Conservation (phyloP, 768 basidiomycete genomes). For the Tulasnella sp. region DNA sequence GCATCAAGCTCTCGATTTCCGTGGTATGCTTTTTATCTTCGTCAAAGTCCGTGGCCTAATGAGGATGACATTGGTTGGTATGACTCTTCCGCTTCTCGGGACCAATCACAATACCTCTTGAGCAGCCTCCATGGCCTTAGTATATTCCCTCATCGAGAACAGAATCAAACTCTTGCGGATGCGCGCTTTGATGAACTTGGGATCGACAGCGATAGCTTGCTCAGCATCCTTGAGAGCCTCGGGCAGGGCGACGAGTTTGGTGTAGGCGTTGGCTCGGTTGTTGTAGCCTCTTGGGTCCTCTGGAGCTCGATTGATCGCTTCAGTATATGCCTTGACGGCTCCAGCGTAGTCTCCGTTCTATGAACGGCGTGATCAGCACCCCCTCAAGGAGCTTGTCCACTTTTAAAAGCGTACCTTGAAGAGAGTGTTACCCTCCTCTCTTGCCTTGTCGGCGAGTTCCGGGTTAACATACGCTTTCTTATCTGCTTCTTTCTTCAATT, state of each 20-base stretch:
- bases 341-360: constrained; percentile 72
- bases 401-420: constrained; percentile 51
- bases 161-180: constrained; percentile 85
- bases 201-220: constrained; percentile 84
- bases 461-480: constrained; percentile 81
- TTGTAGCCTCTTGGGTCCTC: constrained; percentile 87
- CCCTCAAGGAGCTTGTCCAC: neutral
- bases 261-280: constrained; percentile 96
- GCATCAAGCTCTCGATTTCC: constrained; percentile 72
- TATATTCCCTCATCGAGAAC: constrained; percentile 82
- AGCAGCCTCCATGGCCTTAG: constrained; percentile 71
- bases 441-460: constrained; percentile 62
- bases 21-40: constrained; percentile 66
- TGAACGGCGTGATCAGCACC: neutral
- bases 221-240: constrained; percentile 96
- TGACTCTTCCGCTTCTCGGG: neutral
- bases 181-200: constrained; percentile 87
- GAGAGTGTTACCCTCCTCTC: constrained; percentile 83
- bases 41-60: constrained; percentile 58
- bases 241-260: constrained; percentile 84
- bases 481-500: constrained; percentile 62
- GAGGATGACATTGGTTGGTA: neutral
- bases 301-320: constrained; percentile 94
- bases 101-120: constrained; percentile 35
- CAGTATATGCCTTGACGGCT: constrained; percentile 85